These are phyloP conservation scores for Penicillium silybi DNA, from an alignment of 495 filamentous ascomycete genomes.

Conservation along the genomic window DNA sequence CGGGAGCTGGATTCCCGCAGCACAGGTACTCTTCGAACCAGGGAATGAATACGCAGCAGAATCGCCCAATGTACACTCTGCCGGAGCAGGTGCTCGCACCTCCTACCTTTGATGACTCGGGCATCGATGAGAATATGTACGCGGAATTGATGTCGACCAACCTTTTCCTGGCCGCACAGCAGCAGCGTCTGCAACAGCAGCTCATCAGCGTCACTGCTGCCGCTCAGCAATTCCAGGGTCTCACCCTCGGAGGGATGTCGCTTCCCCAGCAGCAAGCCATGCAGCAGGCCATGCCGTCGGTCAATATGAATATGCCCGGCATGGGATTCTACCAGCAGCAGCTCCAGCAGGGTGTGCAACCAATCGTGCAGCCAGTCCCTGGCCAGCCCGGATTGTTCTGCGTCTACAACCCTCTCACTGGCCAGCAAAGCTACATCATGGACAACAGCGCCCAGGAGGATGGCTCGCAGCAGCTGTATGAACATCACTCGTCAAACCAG, in stretches of 20 bases:
- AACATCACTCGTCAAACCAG: slow-evolving; percentile 37
- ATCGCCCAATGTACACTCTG: slow-evolving; percentile 60
- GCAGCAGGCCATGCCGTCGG: slow-evolving; percentile 32
- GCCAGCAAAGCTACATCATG: slow-evolving; percentile 71
- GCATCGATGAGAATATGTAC: slow-evolving; percentile 77
- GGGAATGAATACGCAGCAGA: slow-evolving; percentile 31
- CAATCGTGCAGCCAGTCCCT: slow-evolving; percentile 61
- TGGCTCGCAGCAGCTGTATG: slow-evolving; percentile 22
- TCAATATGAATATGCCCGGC: slow-evolving; percentile 38
- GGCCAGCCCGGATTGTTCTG: slow-evolving; percentile 72
- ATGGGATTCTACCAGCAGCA: slow-evolving; percentile 64
- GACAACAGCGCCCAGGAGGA: slow-evolving; percentile 49
- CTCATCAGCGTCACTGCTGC: slow-evolving; percentile 52
- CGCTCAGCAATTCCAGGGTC: slow-evolving; percentile 71
- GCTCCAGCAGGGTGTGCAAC: slow-evolving; percentile 69
- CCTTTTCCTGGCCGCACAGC: slow-evolving; percentile 79
- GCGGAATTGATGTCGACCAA: slow-evolving; percentile 83
- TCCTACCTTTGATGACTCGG: slow-evolving; percentile 66
- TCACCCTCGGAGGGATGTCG: slow-evolving; percentile 51
- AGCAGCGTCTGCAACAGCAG: slow-evolving; percentile 75
- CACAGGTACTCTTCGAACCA: slow-evolving; percentile 45
- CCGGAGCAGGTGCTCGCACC: slow-evolving; percentile 86
- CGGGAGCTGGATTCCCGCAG: slow-evolving; percentile 54
- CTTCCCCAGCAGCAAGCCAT: slow-evolving; percentile 40
- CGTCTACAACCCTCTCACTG: slow-evolving; percentile 77